Evolutionary conservation across 108 stramenopile species (phyloP).

Genomic region (Aurantiochytrium sp.): DNA sequence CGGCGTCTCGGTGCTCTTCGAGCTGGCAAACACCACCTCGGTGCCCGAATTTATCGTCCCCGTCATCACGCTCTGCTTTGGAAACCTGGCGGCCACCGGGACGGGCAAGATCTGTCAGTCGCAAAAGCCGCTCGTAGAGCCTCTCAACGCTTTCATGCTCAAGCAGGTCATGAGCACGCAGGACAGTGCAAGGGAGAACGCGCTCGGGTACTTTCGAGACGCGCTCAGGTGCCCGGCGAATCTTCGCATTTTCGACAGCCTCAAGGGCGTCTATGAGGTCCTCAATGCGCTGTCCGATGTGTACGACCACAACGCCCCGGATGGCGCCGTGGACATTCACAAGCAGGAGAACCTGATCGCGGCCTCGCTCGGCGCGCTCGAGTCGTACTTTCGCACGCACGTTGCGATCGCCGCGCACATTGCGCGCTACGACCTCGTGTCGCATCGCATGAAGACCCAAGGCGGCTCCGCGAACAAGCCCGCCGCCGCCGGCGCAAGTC

Average conservation of each 20-base stretch:
- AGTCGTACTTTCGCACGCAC: background rate
- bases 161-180: background rate
- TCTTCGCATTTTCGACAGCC: background rate
- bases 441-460: no score
- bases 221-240: background rate
- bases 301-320: background rate
- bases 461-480: no score
- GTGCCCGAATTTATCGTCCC: background rate
- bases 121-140: background rate
- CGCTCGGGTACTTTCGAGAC: background rate
- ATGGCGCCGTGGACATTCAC: background rate
- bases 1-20: background rate
- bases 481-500: background rate
- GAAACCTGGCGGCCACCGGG: background rate
- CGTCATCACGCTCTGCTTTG: background rate
- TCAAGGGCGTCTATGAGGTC: background rate
- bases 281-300: background rate
- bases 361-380: background rate
- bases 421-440: background rate
- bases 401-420: constrained; percentile 17
- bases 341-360: background rate
- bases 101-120: background rate
- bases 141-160: constrained; percentile 9
- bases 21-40: background rate
- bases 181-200: background rate